Evolutionary conservation across 768 basidiomycete genomes (phyloP).

Genomic region (Xerocomellus intermedius): DNA sequence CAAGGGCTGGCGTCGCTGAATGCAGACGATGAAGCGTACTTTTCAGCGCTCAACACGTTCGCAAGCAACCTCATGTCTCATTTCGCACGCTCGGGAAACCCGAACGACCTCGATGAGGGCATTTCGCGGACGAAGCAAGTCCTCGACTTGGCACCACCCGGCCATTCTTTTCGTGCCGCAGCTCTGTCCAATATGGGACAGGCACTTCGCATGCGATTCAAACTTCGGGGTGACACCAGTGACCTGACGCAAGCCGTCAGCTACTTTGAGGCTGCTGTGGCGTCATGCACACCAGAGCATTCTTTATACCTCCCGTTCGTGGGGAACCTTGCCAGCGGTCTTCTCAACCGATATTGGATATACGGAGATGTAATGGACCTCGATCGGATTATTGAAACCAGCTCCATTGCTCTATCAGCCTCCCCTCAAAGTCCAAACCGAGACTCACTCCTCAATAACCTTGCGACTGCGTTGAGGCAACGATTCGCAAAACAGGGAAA

Average conservation of each 20-base stretch:
- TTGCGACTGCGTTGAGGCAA: slow-evolving; percentile 13
- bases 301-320: slow-evolving; percentile 16
- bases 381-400: slow-evolving; percentile 14
- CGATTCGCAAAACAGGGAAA: slow-evolving; percentile 18
- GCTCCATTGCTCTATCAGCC: slow-evolving; percentile 5
- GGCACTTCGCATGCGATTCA: slow-evolving; percentile 21
- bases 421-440: slow-evolving; percentile 8
- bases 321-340: slow-evolving; percentile 16
- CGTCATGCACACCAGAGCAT: slow-evolving; percentile 8
- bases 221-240: slow-evolving; percentile 12
- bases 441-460: slow-evolving; percentile 25
- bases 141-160: slow-evolving; percentile 22
- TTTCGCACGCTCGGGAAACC: slow-evolving; percentile 23
- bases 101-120: slow-evolving; percentile 26
- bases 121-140: slow-evolving; percentile 16
- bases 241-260: slow-evolving; percentile 25
- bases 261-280: slow-evolving; percentile 12
- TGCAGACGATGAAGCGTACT: slow-evolving; percentile 7
- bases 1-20: slow-evolving; percentile 7
- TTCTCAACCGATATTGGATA: slow-evolving; percentile 18
- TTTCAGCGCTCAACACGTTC: slow-evolving; percentile 8
- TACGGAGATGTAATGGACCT: slow-evolving; percentile 23
- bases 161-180: slow-evolving; percentile 14
- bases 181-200: slow-evolving; percentile 20
- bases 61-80: slow-evolving; percentile 15